A percentile compares a stretch with the other conserved stretches of the same genome.
phyloP scores from a whole-genome alignment of 495 filamentous ascomycete genomes.

The Margaritispora aquatica region DNA sequence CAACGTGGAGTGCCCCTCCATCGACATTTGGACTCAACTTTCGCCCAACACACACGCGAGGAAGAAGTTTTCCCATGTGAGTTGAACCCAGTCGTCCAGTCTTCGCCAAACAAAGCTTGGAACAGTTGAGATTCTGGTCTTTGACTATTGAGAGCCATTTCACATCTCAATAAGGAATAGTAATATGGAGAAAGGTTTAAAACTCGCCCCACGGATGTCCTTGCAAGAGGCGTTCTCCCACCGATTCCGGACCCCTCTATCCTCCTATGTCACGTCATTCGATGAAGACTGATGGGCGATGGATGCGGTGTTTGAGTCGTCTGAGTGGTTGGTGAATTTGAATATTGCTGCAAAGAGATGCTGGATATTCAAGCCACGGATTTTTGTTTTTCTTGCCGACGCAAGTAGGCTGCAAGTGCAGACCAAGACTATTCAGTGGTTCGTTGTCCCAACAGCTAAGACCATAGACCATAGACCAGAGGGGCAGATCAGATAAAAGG shows the following conservation, averaged over 20 bases:
- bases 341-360: neutral
- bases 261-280: neutral
- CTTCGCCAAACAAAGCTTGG: too few species aligned
- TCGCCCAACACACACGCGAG: neutral
- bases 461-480: neutral
- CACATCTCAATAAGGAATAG: neutral
- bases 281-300: neutral
- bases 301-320: neutral
- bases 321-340: neutral
- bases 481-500: constrained; percentile 9
- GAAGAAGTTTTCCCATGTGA: neutral
- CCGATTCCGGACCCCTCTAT: neutral
- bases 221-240: neutral
- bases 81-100: neutral
- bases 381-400: neutral
- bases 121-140: too few species aligned
- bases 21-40: neutral
- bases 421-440: neutral
- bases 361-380: neutral
- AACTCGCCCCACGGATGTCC: neutral
- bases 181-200: neutral
- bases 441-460: neutral
- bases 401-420: neutral
- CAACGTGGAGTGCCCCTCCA: constrained; percentile 1
- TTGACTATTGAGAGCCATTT: neutral